These are phyloP conservation scores for Fusarium falciforme DNA, from an alignment of 2,329 filamentous ascomycete genomes.

Conservation along the genomic window DNA sequence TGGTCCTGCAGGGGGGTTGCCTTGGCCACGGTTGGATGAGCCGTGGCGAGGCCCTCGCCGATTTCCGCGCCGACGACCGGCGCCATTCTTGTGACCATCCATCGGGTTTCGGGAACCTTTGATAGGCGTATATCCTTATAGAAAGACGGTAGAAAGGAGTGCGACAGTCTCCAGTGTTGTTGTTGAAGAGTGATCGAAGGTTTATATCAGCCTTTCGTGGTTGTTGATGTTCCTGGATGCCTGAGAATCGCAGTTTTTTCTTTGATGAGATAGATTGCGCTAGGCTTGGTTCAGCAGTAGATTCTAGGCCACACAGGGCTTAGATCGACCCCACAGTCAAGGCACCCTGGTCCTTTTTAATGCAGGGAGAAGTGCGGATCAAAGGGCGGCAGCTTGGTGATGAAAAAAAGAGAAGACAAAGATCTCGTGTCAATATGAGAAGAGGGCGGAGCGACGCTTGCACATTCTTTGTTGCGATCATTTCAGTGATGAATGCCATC, in stretches of 20 bases:
- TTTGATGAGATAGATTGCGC: background rate
- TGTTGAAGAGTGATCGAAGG: background rate
- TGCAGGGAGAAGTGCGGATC: background rate
- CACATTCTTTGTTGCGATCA: background rate
- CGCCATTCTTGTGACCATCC: conserved; percentile 23
- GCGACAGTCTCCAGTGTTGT: background rate
- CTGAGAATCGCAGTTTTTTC: background rate
- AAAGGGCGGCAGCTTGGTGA: background rate
- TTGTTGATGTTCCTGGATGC: background rate
- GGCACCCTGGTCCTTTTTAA: background rate
- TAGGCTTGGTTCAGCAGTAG: background rate
- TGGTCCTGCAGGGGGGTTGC: background rate
- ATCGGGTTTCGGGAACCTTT: background rate
- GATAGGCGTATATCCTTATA: background rate
- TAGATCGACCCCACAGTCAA: background rate
- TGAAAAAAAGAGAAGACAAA: background rate
- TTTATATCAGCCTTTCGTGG: background rate
- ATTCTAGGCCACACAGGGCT: background rate
- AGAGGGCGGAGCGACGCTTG: background rate
- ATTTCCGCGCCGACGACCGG: conserved; percentile 15
- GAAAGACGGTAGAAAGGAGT: background rate
- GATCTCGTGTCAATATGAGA: background rate
- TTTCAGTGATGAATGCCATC: background rate
- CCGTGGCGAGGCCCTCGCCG: conserved; percentile 14
- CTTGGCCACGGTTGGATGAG: background rate